A percentile compares a stretch with the other conserved stretches of the same genome.
Conservation (phyloP, 2,329 filamentous ascomycete genomes). For the Neoarthrinium moseri region DNA sequence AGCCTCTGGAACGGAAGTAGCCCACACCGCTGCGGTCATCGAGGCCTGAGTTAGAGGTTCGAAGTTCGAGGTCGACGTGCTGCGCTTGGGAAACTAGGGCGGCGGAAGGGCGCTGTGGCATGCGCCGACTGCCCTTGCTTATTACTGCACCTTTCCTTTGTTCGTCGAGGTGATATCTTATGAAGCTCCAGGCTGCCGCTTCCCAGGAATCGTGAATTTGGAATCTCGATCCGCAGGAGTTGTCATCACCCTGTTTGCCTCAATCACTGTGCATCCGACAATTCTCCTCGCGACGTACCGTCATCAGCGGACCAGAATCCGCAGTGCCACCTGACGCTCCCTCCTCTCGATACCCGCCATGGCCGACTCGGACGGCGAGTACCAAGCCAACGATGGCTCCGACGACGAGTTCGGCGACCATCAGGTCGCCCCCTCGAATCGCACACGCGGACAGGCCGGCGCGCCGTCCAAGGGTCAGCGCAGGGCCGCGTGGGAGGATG, state of each 20-base stretch:
- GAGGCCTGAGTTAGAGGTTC: background rate
- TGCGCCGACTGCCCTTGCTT: background rate
- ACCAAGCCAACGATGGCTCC: conserved; percentile 60
- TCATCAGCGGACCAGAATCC: too few relatives aligned
- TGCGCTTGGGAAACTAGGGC: too few relatives aligned
- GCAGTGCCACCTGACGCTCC: background rate
- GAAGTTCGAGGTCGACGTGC: too few relatives aligned
- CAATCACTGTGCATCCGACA: too few relatives aligned
- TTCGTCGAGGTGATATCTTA: background rate
- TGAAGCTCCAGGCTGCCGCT: too few relatives aligned
- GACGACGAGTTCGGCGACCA: conserved; percentile 62
- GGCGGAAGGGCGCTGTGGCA: background rate
- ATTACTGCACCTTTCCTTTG: background rate
- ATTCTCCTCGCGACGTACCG: too few relatives aligned
- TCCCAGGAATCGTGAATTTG: too few relatives aligned
- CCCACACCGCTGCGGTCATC: too few relatives aligned
- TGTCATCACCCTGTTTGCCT: too few relatives aligned
- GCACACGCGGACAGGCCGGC: conserved; percentile 19
- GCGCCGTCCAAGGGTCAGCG: conserved; percentile 28
- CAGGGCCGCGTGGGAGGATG: conserved; percentile 63
- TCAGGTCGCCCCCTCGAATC: conserved; percentile 35
- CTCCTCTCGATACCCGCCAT: conserved; percentile 36
- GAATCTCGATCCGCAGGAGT: too few relatives aligned
- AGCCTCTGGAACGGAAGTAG: too few relatives aligned
- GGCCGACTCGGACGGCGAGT: conserved; percentile 74